phyloP scores from a whole-genome alignment of 139 green algal species.

The Volvox africanus region DNA sequence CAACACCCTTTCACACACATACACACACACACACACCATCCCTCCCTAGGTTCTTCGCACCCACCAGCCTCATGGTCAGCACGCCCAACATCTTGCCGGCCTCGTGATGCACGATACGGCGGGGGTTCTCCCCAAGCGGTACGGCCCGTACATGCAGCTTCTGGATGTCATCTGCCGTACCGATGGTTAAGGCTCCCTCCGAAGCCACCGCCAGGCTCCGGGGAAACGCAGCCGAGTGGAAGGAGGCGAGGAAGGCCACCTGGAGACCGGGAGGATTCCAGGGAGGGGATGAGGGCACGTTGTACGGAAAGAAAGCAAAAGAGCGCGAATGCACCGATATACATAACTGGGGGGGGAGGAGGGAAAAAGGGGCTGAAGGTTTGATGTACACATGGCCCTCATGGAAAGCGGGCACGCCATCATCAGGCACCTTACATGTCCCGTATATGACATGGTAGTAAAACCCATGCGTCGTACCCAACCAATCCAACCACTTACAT shows the following conservation, averaged over 20 bases:
- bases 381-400: neutral
- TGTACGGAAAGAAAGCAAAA: no score
- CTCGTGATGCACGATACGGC: constrained; percentile 90
- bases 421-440: no score
- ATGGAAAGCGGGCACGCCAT: no score
- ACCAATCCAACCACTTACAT: constrained; percentile 66
- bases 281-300: neutral
- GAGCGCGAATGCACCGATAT: no score
- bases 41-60: neutral
- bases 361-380: neutral
- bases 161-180: constrained; percentile 94
- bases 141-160: constrained; percentile 96
- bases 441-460: no score
- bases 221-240: constrained; percentile 84
- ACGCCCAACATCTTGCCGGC: constrained; percentile 59
- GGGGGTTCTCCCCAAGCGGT: constrained; percentile 91
- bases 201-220: constrained; percentile 88
- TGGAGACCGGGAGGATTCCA: constrained; percentile 35
- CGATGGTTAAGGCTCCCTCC: constrained; percentile 85
- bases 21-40: neutral
- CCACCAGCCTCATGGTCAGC: constrained; percentile 43
- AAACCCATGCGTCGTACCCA: no score
- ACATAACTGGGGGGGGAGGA: neutral
- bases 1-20: no score
- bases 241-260: constrained; percentile 86